phyloP scores from a whole-genome alignment of 164 flowering plant genomes.

The Magnolia changhungtana region DNA sequence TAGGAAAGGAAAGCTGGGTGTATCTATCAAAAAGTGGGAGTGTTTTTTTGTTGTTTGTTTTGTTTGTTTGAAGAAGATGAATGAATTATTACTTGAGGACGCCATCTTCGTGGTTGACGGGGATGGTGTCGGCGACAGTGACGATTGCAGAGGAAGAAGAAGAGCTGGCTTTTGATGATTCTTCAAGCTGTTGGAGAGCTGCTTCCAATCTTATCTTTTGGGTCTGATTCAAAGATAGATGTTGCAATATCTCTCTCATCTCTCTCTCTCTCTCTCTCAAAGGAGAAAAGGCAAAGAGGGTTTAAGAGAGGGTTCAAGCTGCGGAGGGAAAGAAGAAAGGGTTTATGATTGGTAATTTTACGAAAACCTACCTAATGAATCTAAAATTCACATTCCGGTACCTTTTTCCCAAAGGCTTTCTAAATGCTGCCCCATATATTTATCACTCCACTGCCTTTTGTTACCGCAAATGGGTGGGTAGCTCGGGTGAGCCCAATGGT shows the following conservation, averaged over 20 bases:
- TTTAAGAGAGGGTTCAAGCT: neutral
- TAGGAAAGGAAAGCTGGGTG: neutral
- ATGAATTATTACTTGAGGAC: conserved; percentile 61
- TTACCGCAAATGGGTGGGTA: too few relatives aligned
- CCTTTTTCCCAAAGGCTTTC: too few relatives aligned
- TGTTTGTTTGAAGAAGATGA: neutral
- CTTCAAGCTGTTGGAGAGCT: conserved; percentile 64
- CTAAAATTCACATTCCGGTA: too few relatives aligned
- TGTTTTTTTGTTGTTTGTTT: neutral
- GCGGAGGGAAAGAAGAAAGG: too few relatives aligned
- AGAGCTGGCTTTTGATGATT: conserved; percentile 41
- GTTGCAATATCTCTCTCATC: conserved; percentile 51
- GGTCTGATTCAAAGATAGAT: conserved; percentile 67
- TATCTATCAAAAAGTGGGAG: neutral
- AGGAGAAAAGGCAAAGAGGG: neutral
- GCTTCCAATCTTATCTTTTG: conserved; percentile 68
- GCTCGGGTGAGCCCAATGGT: too few relatives aligned
- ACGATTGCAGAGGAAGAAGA: conserved; percentile 58
- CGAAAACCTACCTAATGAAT: too few relatives aligned
- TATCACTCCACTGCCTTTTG: too few relatives aligned
- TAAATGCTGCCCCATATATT: too few relatives aligned
- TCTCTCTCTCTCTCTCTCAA: conserved; percentile 13
- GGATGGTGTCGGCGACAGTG: conserved; percentile 76
- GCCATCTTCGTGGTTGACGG: conserved; percentile 77
- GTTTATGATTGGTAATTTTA: too few relatives aligned